Conservation (phyloP, 768 basidiomycete species). For the Collybia nuda region DNA sequence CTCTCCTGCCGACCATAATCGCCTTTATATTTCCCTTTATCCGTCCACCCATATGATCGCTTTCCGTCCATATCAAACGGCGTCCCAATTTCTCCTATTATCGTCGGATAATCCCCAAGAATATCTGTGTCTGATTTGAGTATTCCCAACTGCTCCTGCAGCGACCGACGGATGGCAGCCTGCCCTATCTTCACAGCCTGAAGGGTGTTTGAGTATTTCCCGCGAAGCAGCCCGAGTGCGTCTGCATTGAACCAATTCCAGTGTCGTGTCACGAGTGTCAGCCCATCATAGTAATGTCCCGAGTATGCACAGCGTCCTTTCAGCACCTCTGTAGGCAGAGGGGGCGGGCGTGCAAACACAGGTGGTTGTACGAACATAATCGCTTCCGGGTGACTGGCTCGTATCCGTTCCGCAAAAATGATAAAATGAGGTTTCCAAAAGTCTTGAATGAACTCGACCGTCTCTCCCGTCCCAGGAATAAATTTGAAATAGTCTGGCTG, state of each 20-base stretch:
- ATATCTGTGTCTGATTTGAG: conserved; percentile 73
- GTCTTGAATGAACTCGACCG: conserved; percentile 70
- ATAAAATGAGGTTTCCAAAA: conserved; percentile 79
- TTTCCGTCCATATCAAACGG: conserved; percentile 94
- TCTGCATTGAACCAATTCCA: conserved; percentile 98
- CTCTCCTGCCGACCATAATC: conserved; percentile 78
- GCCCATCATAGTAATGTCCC: conserved; percentile 92
- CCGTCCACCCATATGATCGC: conserved; percentile 77
- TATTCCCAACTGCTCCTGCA: conserved; percentile 82
- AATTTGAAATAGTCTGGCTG: conserved; percentile 75
- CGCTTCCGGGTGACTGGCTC: conserved; percentile 70
- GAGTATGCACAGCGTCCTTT: conserved; percentile 73
- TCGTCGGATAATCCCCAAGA: conserved; percentile 74
- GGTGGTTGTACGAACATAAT: conserved; percentile 93
- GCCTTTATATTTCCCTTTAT: conserved; percentile 65
- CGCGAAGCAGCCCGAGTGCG: conserved; percentile 87
- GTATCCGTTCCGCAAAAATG: conserved; percentile 55
- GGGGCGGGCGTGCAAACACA: conserved; percentile 82
- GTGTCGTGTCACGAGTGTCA: conserved; percentile 89
- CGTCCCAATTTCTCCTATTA: conserved; percentile 95
- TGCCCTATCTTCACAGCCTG: conserved; percentile 85
- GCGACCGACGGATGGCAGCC: conserved; percentile 70
- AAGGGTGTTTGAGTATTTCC: conserved; percentile 67
- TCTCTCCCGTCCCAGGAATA: conserved; percentile 36
- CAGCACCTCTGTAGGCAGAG: conserved; percentile 46